phyloP scores from a whole-genome alignment of 306 rosid species.

The Malus asiatica region DNA sequence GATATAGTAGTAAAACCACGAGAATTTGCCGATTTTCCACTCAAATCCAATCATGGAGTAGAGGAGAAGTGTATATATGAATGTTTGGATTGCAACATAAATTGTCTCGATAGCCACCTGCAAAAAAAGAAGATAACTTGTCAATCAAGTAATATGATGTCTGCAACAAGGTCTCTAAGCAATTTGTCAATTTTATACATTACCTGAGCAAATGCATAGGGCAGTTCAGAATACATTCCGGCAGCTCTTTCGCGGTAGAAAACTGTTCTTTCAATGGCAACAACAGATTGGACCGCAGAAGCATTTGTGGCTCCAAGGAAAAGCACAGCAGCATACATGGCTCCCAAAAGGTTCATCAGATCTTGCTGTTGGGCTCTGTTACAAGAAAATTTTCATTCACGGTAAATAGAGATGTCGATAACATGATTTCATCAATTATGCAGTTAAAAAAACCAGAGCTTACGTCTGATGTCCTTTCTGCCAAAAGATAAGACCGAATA shows the following conservation, averaged over 20 bases:
- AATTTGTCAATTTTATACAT: neutral
- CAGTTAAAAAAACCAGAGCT: neutral
- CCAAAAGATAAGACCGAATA: constrained; percentile 42
- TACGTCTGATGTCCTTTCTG: constrained; percentile 37
- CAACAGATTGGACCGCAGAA: constrained; percentile 31
- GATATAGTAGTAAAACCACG: constrained; percentile 30
- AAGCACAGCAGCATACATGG: constrained; percentile 31
- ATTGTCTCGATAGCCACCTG: constrained; percentile 41
- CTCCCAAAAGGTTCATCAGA: constrained; percentile 38
- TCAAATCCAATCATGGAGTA: constrained; percentile 43
- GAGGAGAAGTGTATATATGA: constrained; percentile 24
- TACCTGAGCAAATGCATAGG: constrained; percentile 46
- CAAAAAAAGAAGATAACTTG: neutral
- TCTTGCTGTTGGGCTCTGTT: constrained; percentile 35
- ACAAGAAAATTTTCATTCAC: neutral
- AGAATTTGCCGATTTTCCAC: constrained; percentile 19
- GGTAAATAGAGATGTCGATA: neutral
- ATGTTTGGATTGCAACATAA: constrained; percentile 28
- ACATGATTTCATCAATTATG: neutral
- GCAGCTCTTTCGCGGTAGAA: constrained; percentile 47
- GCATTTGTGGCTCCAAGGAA: constrained; percentile 40
- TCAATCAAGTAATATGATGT: neutral
- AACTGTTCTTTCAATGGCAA: constrained; percentile 32
- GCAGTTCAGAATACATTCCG: constrained; percentile 39
- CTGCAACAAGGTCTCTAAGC: neutral